A percentile compares a stretch with the other conserved stretches of the same genome.
Evolutionary conservation across 2,329 filamentous ascomycete species (phyloP).

Genomic region (Epicoccum sorghinum): DNA sequence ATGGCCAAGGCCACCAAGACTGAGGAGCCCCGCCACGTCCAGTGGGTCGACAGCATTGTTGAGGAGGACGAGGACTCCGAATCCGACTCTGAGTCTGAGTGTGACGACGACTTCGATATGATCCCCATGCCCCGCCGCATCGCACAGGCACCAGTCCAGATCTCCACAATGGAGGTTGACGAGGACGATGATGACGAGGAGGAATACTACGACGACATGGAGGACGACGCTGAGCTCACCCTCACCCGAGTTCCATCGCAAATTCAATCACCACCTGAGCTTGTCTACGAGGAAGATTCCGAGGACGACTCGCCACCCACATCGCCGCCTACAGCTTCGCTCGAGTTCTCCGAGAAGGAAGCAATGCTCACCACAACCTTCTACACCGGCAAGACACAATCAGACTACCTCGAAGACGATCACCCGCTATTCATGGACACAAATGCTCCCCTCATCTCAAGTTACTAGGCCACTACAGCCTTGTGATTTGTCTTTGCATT

Average conservation of each 20-base stretch:
- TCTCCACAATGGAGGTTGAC: conserved; percentile 52
- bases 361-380: conserved; percentile 54
- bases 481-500: conserved; percentile 41
- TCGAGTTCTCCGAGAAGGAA: conserved; percentile 56
- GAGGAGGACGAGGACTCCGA: conserved; percentile 72
- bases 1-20: conserved; percentile 73
- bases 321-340: conserved; percentile 52
- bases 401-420: conserved; percentile 46
- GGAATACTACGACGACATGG: conserved; percentile 55
- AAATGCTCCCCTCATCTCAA: conserved; percentile 48
- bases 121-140: conserved; percentile 50
- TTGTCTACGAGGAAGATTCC: conserved; percentile 56
- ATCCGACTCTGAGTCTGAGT: conserved; percentile 60
- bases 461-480: conserved; percentile 44
- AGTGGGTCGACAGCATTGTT: conserved; percentile 82
- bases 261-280: conserved; percentile 56
- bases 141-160: conserved; percentile 48
- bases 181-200: conserved; percentile 50
- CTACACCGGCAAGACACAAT: conserved; percentile 49
- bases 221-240: conserved; percentile 54
- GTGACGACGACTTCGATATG: conserved; percentile 58
- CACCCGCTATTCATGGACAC: conserved; percentile 51
- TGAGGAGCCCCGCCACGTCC: conserved; percentile 73
- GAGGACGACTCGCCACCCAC: conserved; percentile 57
- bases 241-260: conserved; percentile 53